Conservation (phyloP, 345 rosid species). For the Brassica nigra region DNA sequence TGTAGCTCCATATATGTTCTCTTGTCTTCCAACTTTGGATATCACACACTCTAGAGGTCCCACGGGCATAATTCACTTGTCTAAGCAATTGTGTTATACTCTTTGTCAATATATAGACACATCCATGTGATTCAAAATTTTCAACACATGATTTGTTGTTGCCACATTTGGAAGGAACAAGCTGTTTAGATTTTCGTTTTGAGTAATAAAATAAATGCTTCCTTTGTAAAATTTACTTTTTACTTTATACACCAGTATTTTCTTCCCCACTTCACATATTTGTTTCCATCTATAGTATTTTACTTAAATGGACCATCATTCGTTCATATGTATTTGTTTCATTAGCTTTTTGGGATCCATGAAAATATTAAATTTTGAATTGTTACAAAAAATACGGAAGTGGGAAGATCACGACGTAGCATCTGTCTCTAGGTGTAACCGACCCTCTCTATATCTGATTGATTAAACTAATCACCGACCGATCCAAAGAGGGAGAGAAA, state of each 20-base stretch:
- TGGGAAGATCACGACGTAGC: slow-evolving; percentile 29
- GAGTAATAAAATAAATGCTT: background rate
- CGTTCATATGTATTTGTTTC: background rate
- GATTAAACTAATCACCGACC: slow-evolving; percentile 44
- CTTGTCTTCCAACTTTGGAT: slow-evolving; percentile 49
- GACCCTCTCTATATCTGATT: background rate
- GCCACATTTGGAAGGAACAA: background rate
- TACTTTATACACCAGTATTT: background rate
- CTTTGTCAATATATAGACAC: background rate
- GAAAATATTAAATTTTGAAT: background rate
- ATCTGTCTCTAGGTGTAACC: slow-evolving; percentile 38
- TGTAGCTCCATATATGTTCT: slow-evolving; percentile 52
- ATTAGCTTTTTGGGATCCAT: background rate
- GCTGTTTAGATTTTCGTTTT: background rate
- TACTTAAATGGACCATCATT: background rate
- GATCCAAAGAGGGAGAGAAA: background rate
- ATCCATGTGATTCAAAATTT: background rate
- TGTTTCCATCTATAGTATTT: background rate
- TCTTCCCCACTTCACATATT: background rate
- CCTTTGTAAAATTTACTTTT: background rate
- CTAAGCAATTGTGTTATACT: background rate
- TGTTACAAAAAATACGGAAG: background rate
- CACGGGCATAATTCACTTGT: slow-evolving; percentile 25
- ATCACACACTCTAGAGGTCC: slow-evolving; percentile 47
- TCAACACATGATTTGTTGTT: background rate